Conservation (phyloP, 345 rosid genomes). For the Barbarea vulgaris region DNA sequence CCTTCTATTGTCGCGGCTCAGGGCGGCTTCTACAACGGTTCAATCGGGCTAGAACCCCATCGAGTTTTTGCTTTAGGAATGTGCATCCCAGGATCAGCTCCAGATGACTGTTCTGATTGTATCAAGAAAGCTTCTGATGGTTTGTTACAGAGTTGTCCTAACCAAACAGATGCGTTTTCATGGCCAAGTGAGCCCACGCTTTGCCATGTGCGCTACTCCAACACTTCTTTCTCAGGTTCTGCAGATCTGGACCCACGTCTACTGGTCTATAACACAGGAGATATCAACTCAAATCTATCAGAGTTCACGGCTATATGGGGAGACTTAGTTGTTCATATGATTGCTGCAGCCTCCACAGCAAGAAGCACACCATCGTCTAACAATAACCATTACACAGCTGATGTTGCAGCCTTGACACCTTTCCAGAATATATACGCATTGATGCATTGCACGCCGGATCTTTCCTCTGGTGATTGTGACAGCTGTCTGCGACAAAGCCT, state of each 20-base stretch:
- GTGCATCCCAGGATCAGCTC: conserved; percentile 28
- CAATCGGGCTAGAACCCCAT: conserved; percentile 18
- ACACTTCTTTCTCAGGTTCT: conserved; percentile 7
- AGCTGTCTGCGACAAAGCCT: conserved; percentile 17
- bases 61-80: conserved; percentile 32
- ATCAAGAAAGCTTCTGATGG: neutral
- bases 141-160: conserved; percentile 15
- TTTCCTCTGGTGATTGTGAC: conserved; percentile 33
- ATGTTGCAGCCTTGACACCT: neutral
- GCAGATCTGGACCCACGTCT: neutral
- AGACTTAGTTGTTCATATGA: neutral
- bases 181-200: neutral
- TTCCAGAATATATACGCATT: conserved; percentile 16
- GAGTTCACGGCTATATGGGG: neutral
- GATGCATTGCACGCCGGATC: conserved; percentile 45
- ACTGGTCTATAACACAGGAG: neutral
- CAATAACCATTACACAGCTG: neutral
- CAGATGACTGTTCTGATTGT: conserved; percentile 18
- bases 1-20: conserved; percentile 18
- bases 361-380: neutral
- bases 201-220: conserved; percentile 47
- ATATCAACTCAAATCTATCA: neutral
- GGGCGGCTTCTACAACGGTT: conserved; percentile 23
- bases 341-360: conserved; percentile 9
- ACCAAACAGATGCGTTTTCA: conserved; percentile 23